Base-by-base conservation (phyloP, 768 basidiomycete species). In the Mycena metata region DNA sequence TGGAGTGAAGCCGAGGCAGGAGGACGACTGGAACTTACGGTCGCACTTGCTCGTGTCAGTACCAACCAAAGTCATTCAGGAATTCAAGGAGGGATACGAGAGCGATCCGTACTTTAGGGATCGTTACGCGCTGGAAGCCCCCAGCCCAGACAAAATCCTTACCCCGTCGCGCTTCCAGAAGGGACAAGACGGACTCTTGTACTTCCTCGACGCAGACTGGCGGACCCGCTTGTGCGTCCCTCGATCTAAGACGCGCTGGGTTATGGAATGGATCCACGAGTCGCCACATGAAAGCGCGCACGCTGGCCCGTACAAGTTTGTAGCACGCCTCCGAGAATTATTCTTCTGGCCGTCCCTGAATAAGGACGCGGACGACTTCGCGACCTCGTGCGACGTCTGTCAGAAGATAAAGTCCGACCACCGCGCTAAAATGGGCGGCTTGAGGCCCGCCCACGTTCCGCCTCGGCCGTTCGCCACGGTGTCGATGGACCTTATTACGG, bases 171-270 rank as follows among this genome's bases (percentile, higher is more conserved):
- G 58, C 0, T 67, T 39, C 50, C 52, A 68, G 33, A 61, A 63
- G 45, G 59, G 51, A 2, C 0, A 8, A 0, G 41, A 69, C 36
- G 63, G 55, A 0, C 42, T 69, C 10, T 49, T 69, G 24, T 69
- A 69, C 21, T 69, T 69, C 46, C 1, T 41, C 1, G 68, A 69
- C 41, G 51, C 62, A 0, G 57, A 69, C n/a, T 64, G 68, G 63
- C 42, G 30, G 2, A 5, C 54, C 6, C 52, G 62, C 0, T 54
- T 69, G 0, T 69, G 67, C 46, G 54, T 69, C 0, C 67, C 67
- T 0, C 0, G 17, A 64, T 79, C 11, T 66, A 64, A 16, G 65
- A 70, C 9, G 69, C 79, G 8, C 15, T 50, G 2, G 8, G 17
- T 61, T 0, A 13, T 61, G 1, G 41, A 51, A 16, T 33, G 24